phyloP scores from a whole-genome alignment of 2,329 filamentous ascomycete species.

The Penicillium hordei region DNA sequence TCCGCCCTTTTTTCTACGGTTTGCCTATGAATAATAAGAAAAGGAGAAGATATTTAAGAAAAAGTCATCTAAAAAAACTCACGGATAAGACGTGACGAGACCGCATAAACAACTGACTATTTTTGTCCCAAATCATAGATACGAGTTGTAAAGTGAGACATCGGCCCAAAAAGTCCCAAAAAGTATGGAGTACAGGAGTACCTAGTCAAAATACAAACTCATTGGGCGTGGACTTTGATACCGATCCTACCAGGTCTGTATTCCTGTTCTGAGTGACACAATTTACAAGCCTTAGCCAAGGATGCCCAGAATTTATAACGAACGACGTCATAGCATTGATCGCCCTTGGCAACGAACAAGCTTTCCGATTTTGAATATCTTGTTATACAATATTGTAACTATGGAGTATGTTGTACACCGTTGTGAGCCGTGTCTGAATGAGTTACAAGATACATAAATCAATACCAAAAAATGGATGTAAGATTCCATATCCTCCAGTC shows the following conservation, averaged over 20 bases:
- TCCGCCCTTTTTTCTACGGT: background rate
- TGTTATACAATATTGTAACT: background rate
- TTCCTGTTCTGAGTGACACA: no score
- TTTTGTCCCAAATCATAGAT: background rate
- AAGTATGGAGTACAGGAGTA: no score
- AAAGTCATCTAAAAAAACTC: background rate
- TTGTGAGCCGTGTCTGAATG: background rate
- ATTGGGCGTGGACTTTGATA: background rate
- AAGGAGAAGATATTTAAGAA: background rate
- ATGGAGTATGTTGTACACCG: background rate
- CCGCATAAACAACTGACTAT: background rate
- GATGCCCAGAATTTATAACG: background rate
- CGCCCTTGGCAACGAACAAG: slow-evolving; percentile 10
- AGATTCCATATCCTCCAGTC: background rate
- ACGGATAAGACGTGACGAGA: background rate
- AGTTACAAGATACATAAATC: background rate
- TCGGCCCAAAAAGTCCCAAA: background rate
- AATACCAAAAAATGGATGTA: background rate
- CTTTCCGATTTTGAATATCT: background rate
- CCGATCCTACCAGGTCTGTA: background rate
- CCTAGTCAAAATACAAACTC: background rate
- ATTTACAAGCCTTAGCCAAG: slow-evolving; percentile 1
- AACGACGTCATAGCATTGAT: slow-evolving; percentile 2
- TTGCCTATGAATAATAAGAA: background rate
- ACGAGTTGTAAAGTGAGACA: background rate